Conservation (phyloP, 2,329 filamentous ascomycete species). For the Ilyonectria mors-panacis region DNA sequence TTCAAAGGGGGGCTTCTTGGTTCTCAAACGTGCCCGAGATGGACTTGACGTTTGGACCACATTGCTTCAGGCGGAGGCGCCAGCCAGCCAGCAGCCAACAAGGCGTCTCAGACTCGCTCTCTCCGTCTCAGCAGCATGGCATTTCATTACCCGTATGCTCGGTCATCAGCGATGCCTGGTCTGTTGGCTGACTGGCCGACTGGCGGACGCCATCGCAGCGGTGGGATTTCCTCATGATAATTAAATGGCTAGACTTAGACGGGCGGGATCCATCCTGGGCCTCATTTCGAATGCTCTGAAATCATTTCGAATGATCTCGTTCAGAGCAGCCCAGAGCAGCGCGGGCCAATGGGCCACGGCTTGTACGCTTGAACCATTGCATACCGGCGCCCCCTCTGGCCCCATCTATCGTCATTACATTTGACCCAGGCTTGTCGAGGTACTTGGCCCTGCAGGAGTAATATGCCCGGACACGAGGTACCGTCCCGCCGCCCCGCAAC, state of each 20-base stretch:
- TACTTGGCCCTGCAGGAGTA: background rate
- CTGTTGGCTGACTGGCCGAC: conserved; percentile 19
- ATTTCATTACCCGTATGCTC: background rate
- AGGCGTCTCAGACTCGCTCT: background rate
- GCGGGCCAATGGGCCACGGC: conserved; percentile 18
- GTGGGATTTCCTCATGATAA: conserved; percentile 17
- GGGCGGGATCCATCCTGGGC: conserved; percentile 43
- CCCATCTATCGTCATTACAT: conserved; percentile 12
- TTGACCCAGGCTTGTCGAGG: conserved; percentile 3
- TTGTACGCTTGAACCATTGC: conserved; percentile 22
- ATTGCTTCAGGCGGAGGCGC: conserved; percentile 21
- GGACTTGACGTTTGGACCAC: conserved; percentile 25
- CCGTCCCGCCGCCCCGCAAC: conserved; percentile 10
- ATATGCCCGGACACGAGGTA: conserved; percentile 4
- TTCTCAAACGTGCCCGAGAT: conserved; percentile 19
- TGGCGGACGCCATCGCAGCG: conserved; percentile 13
- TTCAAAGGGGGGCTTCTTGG: background rate
- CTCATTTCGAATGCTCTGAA: conserved; percentile 47
- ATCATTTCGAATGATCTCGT: conserved; percentile 46
- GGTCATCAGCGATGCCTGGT: conserved; percentile 17
- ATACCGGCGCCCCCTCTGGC: conserved; percentile 8
- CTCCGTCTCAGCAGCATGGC: background rate
- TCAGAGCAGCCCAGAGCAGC: conserved; percentile 8
- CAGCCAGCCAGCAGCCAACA: background rate
- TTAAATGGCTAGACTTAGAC: conserved; percentile 40